A percentile compares a stretch with the other conserved stretches of the same genome.
Evolutionary conservation across 257 asterid genomes (phyloP).

Genomic region (Prunella vulgaris): DNA sequence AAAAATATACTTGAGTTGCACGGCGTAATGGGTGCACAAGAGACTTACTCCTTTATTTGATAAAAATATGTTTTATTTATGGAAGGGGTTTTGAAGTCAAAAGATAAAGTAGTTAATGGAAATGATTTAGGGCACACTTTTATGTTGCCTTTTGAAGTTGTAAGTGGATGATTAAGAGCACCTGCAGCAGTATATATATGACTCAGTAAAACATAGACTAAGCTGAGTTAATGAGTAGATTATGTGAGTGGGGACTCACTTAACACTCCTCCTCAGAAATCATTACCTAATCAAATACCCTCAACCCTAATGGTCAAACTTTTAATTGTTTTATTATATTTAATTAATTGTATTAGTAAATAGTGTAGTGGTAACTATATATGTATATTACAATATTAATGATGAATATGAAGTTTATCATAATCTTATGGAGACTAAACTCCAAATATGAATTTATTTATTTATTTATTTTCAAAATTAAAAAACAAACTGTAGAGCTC

Average conservation of each 20-base stretch:
- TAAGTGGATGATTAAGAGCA: slow-evolving; percentile 17
- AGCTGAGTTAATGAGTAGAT: slow-evolving; percentile 21
- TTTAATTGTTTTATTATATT: no score
- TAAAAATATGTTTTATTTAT: neutral
- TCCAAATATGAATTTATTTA: no score
- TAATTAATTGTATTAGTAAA: no score
- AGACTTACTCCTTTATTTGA: no score
- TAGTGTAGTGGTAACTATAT: no score
- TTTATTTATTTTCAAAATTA: no score
- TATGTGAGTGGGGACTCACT: slow-evolving; percentile 11
- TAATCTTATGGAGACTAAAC: no score
- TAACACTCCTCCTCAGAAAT: slow-evolving; percentile 25
- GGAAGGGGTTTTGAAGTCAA: slow-evolving; percentile 36
- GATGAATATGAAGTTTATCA: no score
- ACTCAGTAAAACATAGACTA: neutral
- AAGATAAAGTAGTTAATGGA: slow-evolving; percentile 25
- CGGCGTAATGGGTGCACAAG: no score
- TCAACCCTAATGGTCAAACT: neutral
- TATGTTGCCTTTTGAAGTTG: slow-evolving; percentile 24
- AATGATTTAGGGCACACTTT: slow-evolving; percentile 33
- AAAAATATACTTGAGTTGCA: no score
- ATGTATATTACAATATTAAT: no score
- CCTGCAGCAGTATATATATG: slow-evolving; percentile 1
- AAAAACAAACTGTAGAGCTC: no score
- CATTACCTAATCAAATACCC: slow-evolving; percentile 32